Conservation (phyloP, 192 early-diverging fungal genomes). For the Linnemannia elongata region DNA sequence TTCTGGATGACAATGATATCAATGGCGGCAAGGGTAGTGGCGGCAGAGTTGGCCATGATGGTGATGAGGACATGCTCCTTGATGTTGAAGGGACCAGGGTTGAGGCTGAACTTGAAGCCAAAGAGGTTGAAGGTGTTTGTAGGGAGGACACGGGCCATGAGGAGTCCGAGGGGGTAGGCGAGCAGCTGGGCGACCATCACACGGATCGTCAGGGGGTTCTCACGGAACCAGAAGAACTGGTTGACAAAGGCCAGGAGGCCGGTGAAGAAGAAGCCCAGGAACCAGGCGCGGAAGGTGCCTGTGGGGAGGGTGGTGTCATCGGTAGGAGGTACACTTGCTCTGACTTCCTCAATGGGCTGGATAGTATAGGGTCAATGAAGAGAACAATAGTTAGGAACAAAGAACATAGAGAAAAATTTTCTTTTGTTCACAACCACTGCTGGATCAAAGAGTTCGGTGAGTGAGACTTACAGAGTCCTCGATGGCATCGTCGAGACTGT, state of each 20-base stretch:
- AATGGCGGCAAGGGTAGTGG: conserved; percentile 79
- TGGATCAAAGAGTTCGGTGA: neutral
- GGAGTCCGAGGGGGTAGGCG: conserved; percentile 78
- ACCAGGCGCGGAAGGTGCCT: conserved; percentile 80
- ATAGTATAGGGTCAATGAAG: neutral
- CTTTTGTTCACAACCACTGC: neutral
- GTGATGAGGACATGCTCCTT: conserved; percentile 92
- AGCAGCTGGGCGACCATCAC: conserved; percentile 82
- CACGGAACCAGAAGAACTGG: conserved; percentile 90
- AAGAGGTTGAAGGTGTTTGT: conserved; percentile 63
- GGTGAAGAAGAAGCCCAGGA: conserved; percentile 80
- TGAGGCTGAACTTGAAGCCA: conserved; percentile 67
- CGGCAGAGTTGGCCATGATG: conserved; percentile 80
- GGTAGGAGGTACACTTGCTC: conserved; percentile 76
- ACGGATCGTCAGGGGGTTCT: conserved; percentile 79
- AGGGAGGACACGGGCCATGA: conserved; percentile 75
- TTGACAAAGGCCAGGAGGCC: conserved; percentile 76
- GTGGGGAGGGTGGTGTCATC: conserved; percentile 76
- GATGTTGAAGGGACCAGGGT: conserved; percentile 89
- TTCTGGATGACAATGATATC: conserved; percentile 80
- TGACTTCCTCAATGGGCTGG: conserved; percentile 78
- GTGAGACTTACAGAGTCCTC: conserved; percentile 59
- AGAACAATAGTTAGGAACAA: neutral
- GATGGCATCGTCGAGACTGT: conserved; percentile 26
- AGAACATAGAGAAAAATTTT: no score